Conservation (phyloP, 2,329 filamentous ascomycete species). For the Nigrospora osmanthi region DNA sequence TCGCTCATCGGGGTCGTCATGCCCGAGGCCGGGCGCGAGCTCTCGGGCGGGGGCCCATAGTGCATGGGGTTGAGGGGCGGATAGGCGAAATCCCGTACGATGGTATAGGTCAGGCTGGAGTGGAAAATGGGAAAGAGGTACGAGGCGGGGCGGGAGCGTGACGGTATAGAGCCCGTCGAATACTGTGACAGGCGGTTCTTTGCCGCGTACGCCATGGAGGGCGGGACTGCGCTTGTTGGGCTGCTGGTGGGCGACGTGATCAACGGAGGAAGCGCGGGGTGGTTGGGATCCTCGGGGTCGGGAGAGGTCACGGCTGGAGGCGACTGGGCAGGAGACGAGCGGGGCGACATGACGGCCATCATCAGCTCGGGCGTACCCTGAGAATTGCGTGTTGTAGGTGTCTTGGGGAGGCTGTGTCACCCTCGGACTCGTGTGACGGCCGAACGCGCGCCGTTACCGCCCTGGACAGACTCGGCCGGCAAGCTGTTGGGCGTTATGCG, state of each 20-base stretch:
- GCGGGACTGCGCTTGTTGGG: conserved; percentile 47
- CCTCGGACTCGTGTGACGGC: conserved; percentile 3
- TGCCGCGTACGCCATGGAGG: conserved; percentile 68
- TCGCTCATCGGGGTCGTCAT: conserved; percentile 82
- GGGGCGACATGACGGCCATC: conserved; percentile 50
- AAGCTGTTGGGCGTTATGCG: conserved; percentile 18
- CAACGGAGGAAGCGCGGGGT: conserved; percentile 46
- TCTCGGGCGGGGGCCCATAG: conserved; percentile 81
- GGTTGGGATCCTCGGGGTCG: conserved; percentile 24
- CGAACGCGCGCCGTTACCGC: conserved; percentile 9
- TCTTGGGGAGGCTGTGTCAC: conserved; percentile 1
- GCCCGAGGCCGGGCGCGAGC: conserved; percentile 62
- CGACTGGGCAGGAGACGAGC: conserved; percentile 46
- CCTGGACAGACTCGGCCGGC: conserved; percentile 21
- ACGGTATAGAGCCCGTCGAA: conserved; percentile 61
- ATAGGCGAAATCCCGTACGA: conserved; percentile 95
- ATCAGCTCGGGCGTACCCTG: conserved; percentile 22
- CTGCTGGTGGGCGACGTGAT: conserved; percentile 50
- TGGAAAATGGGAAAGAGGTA: conserved; percentile 76
- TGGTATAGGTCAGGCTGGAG: conserved; percentile 78
- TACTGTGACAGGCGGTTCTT: conserved; percentile 81
- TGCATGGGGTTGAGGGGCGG: conserved; percentile 75
- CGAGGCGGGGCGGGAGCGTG: conserved; percentile 72
- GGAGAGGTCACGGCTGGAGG: conserved; percentile 37
- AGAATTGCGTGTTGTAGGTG: not conserved